A percentile compares a stretch with the other conserved stretches of the same genome.
phyloP scores from a whole-genome alignment of 2,329 filamentous ascomycete species.

The Xylariaceae sp. region DNA sequence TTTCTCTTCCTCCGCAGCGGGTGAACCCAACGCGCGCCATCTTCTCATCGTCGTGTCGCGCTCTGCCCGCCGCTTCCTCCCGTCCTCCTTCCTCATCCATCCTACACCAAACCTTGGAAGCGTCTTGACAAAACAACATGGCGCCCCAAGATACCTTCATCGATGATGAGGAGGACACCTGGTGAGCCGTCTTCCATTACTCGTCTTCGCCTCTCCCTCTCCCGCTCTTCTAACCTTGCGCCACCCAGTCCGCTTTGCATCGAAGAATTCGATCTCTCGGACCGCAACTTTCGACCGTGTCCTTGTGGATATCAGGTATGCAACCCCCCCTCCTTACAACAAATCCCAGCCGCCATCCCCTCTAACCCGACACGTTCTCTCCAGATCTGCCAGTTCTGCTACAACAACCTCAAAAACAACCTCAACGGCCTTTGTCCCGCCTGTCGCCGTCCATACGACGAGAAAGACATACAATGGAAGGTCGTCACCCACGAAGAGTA shows the following conservation, averaged over 20 bases:
- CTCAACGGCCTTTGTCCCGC: conserved; percentile 98
- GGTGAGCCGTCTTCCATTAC: conserved; percentile 43
- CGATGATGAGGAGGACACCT: conserved; percentile 67
- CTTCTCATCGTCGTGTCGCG: too few relatives aligned
- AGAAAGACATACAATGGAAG: conserved; percentile 96
- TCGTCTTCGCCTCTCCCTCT: conserved; percentile 8
- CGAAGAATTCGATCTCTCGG: conserved; percentile 96
- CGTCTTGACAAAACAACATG: conserved; percentile 42
- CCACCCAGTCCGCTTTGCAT: conserved; percentile 83
- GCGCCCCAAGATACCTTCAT: conserved; percentile 67
- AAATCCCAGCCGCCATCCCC: conserved; percentile 12
- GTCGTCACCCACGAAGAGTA: conserved; percentile 94
- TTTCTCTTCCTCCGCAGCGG: too few relatives aligned
- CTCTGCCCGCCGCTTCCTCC: too few relatives aligned
- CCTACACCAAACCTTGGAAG: conserved; percentile 7
- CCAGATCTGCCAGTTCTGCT: conserved; percentile 98
- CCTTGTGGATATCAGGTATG: conserved; percentile 95
- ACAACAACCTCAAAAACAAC: conserved; percentile 98
- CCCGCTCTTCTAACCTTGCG: conserved; percentile 20
- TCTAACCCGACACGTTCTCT: conserved; percentile 7
- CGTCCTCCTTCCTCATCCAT: background rate
- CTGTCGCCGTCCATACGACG: conserved; percentile 90
- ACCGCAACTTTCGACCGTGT: conserved; percentile 95
- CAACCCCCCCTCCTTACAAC: background rate
- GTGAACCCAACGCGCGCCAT: too few relatives aligned